These are phyloP conservation scores for Lactuca saligna DNA, from an alignment of 129 eudicot genomes.

Conservation along the genomic window DNA sequence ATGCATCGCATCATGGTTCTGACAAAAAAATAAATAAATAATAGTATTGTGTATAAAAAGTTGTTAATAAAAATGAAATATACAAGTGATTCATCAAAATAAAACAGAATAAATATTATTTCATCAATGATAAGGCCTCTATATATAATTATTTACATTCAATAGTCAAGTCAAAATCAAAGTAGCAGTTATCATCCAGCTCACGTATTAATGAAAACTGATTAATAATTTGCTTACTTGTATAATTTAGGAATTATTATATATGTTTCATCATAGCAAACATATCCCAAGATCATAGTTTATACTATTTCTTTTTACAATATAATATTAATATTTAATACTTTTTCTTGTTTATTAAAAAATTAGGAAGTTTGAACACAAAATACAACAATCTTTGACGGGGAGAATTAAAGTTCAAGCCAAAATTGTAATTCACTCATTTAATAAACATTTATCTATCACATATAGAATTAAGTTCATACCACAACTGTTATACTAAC, in stretches of 20 bases:
- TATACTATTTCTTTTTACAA: no score
- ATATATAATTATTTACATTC: background rate
- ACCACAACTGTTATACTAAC: background rate
- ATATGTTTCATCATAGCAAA: background rate
- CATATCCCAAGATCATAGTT: background rate
- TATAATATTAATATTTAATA: no score
- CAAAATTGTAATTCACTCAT: background rate
- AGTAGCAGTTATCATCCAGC: background rate
- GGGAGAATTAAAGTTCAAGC: background rate
- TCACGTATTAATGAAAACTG: background rate
- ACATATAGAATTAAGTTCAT: no score
- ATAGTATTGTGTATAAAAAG: no score
- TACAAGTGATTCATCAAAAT: background rate
- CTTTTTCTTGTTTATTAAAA: background rate
- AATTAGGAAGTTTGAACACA: no score
- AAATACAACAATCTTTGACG: no score
- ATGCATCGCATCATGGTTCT: no score
- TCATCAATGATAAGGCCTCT: background rate
- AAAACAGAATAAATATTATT: background rate
- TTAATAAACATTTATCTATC: no score
- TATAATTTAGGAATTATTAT: background rate
- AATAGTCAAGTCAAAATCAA: slow-evolving; percentile 1
- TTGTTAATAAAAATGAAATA: no score
- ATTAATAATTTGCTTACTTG: background rate
- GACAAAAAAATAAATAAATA: no score